Conservation (phyloP, 352 stramenopile genomes). For the Globisporangium spinosum region DNA sequence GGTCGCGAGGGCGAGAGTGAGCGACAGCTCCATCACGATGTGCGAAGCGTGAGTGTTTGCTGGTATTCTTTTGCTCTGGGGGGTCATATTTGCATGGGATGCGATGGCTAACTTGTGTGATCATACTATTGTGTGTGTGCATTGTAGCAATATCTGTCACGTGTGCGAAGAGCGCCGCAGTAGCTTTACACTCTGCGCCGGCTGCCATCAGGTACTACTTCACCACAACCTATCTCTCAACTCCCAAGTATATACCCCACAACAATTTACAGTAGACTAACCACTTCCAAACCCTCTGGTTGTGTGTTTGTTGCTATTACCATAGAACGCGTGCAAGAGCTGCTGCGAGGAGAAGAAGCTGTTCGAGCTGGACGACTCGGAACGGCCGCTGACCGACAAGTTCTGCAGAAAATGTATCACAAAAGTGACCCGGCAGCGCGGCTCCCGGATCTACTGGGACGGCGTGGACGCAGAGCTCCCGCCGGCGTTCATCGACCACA, state of each 20-base stretch:
- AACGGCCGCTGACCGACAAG: slow-evolving; percentile 31
- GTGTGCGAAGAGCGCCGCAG: slow-evolving; percentile 8
- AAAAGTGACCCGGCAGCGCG: slow-evolving; percentile 14
- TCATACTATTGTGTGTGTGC: background rate
- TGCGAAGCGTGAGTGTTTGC: background rate
- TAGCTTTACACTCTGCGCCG: slow-evolving; percentile 16
- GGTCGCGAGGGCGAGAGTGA: background rate
- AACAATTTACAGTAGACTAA: background rate
- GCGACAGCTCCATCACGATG: background rate
- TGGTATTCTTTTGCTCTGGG: background rate
- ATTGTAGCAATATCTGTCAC: slow-evolving; percentile 18
- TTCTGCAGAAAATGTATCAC: slow-evolving; percentile 45
- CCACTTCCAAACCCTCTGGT: too few relatives aligned
- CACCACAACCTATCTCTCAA: background rate
- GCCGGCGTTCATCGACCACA: slow-evolving; percentile 20
- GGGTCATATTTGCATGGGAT: background rate
- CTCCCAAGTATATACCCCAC: background rate
- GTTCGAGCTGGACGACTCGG: slow-evolving; percentile 40
- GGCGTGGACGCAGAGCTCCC: slow-evolving; percentile 10
- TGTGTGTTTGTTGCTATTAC: background rate
- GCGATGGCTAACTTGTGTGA: background rate
- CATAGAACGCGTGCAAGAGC: slow-evolving; percentile 39
- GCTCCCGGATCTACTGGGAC: slow-evolving; percentile 12
- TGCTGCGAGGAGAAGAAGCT: slow-evolving; percentile 46
- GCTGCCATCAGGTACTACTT: slow-evolving; percentile 26